These are phyloP conservation scores for Pseudocercospora pini-densiflorae DNA, from an alignment of 2,329 filamentous ascomycete genomes.

Conservation along the genomic window DNA sequence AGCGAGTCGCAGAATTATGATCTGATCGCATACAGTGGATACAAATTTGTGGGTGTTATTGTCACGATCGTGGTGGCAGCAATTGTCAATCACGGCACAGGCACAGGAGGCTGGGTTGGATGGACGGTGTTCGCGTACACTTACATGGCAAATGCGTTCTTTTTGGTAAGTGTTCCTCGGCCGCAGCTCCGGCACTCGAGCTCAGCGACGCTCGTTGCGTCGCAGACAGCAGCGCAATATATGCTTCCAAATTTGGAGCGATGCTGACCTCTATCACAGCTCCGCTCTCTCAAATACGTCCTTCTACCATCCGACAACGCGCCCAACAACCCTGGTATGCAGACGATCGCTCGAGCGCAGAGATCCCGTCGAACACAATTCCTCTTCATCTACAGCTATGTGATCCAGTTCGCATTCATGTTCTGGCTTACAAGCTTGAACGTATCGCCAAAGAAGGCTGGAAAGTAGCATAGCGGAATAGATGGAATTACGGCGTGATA, in stretches of 20 bases:
- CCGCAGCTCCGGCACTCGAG: background rate
- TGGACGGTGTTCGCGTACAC: constrained; percentile 92
- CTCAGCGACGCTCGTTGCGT: background rate
- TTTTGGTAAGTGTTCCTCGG: constrained; percentile 68
- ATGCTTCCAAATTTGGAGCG: background rate
- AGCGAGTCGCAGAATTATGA: constrained; percentile 94
- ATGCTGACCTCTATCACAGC: constrained; percentile 54
- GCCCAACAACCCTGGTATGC: constrained; percentile 66
- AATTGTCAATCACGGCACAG: constrained; percentile 74
- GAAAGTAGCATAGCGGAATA: background rate
- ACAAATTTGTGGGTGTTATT: constrained; percentile 98
- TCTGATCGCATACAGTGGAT: constrained; percentile 92
- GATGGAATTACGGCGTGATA: background rate
- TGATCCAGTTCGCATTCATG: constrained; percentile 95
- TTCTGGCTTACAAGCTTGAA: constrained; percentile 69
- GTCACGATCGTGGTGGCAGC: constrained; percentile 81
- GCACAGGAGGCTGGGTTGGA: constrained; percentile 84
- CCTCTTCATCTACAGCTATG: constrained; percentile 90
- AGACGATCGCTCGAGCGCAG: constrained; percentile 80
- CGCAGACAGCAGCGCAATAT: background rate
- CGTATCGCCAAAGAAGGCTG: constrained; percentile 23
- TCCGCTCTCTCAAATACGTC: constrained; percentile 94
- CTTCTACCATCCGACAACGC: constrained; percentile 81
- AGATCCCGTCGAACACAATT: constrained; percentile 89
- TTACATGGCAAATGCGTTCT: constrained; percentile 92